A percentile compares a stretch with the other conserved stretches of the same genome.
Evolutionary conservation across 805 yeast genomes (phyloP).

Genomic region (Sungouiozyma intestinalis): DNA sequence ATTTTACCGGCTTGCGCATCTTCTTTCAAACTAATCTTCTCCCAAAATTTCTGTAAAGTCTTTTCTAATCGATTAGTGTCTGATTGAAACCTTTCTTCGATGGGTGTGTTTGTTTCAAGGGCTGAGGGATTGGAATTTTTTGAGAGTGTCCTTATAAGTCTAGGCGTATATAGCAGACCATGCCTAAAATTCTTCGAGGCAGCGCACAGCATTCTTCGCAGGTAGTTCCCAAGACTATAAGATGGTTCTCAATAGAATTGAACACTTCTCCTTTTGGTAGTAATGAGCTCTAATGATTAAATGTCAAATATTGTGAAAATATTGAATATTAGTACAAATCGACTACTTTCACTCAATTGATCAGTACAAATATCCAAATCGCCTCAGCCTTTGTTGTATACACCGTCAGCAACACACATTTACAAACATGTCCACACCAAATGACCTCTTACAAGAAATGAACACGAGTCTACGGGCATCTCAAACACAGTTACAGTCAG

Average conservation of each 20-base stretch:
- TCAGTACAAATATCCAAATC: too few relatives aligned
- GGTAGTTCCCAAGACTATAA: too few relatives aligned
- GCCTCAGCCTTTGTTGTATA: too few relatives aligned
- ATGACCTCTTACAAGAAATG: conserved; percentile 14
- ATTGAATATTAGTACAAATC: neutral
- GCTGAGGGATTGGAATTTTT: conserved; percentile 15
- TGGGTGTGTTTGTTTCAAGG: conserved; percentile 21
- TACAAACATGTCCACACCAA: conserved; percentile 2
- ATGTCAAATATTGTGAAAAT: neutral
- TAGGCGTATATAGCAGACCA: neutral
- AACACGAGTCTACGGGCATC: conserved; percentile 19
- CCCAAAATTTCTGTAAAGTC: conserved; percentile 73
- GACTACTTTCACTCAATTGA: too few relatives aligned
- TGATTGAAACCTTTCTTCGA: conserved; percentile 43
- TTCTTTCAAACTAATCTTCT: conserved; percentile 39
- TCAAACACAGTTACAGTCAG: conserved; percentile 22
- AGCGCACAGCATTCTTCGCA: too few relatives aligned
- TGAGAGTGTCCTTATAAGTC: neutral
- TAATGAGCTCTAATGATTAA: too few relatives aligned
- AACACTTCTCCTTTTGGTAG: neutral
- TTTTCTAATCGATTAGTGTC: conserved; percentile 64
- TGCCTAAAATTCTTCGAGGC: too few relatives aligned
- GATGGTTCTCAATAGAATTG: too few relatives aligned
- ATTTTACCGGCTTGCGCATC: conserved; percentile 29
- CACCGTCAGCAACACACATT: too few relatives aligned